Percentiles rank a stretch among this genome's conserved stretches.
These are phyloP conservation scores for Sanghuangporus sanghuang DNA, from an alignment of 1,284 basidiomycete genomes.

Conservation along the genomic window DNA sequence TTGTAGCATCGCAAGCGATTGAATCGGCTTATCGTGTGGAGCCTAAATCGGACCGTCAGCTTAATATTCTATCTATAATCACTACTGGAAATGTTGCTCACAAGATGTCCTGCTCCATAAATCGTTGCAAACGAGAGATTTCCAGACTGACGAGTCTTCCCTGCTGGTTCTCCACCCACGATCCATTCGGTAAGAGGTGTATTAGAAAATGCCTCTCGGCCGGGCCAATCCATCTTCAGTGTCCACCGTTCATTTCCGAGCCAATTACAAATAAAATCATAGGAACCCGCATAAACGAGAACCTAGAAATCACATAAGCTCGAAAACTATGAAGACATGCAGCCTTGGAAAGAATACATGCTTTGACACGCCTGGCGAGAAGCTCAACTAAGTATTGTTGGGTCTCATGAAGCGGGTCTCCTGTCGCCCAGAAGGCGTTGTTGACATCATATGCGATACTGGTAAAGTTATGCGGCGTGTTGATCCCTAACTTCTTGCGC, in stretches of 20 bases:
- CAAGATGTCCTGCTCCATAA: conserved; percentile 61
- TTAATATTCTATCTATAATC: neutral
- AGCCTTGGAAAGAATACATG: neutral
- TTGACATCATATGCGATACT: conserved; percentile 41
- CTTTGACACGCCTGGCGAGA: conserved; percentile 65
- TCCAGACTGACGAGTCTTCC: conserved; percentile 49
- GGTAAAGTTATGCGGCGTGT: conserved; percentile 45
- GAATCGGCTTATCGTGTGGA: conserved; percentile 57
- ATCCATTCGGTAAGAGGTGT: conserved; percentile 52
- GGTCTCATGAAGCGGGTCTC: conserved; percentile 40
- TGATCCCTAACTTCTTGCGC: conserved; percentile 55
- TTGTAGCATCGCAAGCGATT: conserved; percentile 46
- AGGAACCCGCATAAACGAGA: conserved; percentile 69
- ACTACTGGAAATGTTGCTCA: conserved; percentile 26
- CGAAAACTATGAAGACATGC: neutral
- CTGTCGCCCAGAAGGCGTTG: conserved; percentile 32
- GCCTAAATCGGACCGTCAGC: conserved; percentile 32
- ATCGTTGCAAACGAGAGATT: conserved; percentile 62
- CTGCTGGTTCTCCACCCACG: conserved; percentile 45
- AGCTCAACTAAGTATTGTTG: conserved; percentile 60
- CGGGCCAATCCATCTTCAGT: conserved; percentile 57
- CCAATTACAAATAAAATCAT: conserved; percentile 77
- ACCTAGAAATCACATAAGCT: conserved; percentile 29
- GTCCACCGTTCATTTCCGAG: conserved; percentile 69
- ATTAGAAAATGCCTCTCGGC: conserved; percentile 42